Base-by-base conservation (phyloP, 441 rosid species). In the Erysimum cheiri region DNA sequence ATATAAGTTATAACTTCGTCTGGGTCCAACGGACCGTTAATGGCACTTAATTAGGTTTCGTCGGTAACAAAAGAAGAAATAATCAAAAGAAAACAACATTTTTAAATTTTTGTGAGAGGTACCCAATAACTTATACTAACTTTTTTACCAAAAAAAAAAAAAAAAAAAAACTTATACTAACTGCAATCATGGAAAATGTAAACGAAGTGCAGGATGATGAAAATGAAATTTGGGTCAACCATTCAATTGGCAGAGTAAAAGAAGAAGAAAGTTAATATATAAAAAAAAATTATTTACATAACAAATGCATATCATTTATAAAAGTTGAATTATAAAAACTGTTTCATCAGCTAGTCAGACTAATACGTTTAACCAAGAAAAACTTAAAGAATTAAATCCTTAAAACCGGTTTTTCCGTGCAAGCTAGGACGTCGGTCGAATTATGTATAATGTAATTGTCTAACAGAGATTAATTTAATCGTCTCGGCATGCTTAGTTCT, bases 11-110 rank as follows among this genome's bases (percentile, higher is more conserved):
- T 44, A 56, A 56, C 15, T 44, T 64, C 62, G 15, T 31, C 61
- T 47, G 39, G 66, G 66, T 72, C 52, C 58, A 41, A 36, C 11
- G 19, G 52, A 48, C 40, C 59, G 65, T 72, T 72, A 24, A 43
- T 37, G 71, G 39, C 60, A 57, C 43, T 65, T 56, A 39, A 19
- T 48, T 65, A 57, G 71, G 77, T 37, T 48, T 72, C 54, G 60
- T 39, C 71, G 60, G 77, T 58, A 65, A 31, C 54, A 22, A 31
- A 58, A 39, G 36, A 58, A 48, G 61, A 65, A 64, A 39, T 40
- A 65, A 56, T 72, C 59, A 64, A 55, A 64, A 10, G 49, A 47
- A 48, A 72, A 32, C 47, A 72, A 40, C 60, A 48, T 31, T 29
- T 47, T 39, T 3, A 15, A 17, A 37, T n/a, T 47, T 44, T 63